Conservation (phyloP, 2,329 filamentous ascomycete species). For the Cladobotryum protrusum region DNA sequence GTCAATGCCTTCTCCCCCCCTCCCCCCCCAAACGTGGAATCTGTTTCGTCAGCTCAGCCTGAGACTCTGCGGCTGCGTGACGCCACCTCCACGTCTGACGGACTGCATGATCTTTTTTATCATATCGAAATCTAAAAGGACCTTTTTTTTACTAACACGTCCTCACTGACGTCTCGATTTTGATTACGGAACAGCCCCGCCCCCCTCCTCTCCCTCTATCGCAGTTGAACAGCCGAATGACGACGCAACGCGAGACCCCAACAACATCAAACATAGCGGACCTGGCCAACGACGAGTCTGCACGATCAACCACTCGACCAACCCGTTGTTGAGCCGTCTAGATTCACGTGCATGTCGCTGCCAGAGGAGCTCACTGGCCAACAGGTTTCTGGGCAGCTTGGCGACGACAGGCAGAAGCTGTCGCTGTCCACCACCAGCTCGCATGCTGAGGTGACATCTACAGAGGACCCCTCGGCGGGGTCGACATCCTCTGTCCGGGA, state of each 20-base stretch:
- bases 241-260: too few species aligned
- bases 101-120: too few species aligned
- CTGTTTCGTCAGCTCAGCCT: background rate
- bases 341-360: conserved; percentile 29
- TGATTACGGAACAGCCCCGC: too few species aligned
- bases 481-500: conserved; percentile 1
- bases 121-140: too few species aligned
- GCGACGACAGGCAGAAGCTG: conserved; percentile 22
- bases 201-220: too few species aligned
- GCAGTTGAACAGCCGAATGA: too few species aligned
- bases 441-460: conserved; percentile 23
- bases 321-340: too few species aligned
- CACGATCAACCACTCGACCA: background rate
- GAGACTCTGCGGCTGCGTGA: background rate
- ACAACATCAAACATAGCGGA: too few species aligned
- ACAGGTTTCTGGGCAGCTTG: conserved; percentile 21
- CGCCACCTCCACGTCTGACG: background rate
- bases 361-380: conserved; percentile 24
- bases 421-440: conserved; percentile 20
- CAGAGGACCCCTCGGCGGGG: conserved; percentile 12
- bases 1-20: too few species aligned
- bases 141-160: too few species aligned
- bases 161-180: too few species aligned
- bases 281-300: background rate
- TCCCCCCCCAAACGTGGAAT: background rate